These are phyloP conservation scores for Solanum dulcamara DNA, from an alignment of 257 asterid species.

Conservation along the genomic window DNA sequence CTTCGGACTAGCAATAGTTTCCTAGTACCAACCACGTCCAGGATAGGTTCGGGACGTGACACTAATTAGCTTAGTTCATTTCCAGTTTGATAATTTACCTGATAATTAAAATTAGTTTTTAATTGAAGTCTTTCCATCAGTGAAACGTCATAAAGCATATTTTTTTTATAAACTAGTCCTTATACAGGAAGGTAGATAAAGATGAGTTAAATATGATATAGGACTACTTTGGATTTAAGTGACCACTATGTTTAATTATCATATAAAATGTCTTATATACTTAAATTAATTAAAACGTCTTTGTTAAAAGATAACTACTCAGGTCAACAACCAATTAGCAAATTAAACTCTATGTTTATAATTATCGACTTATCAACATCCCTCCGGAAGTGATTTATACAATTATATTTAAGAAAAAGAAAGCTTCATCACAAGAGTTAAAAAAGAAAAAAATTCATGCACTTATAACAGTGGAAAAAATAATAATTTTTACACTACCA, in stretches of 20 bases:
- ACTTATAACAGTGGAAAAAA: no score
- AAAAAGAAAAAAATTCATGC: no score
- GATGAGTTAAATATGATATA: neutral
- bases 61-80: no score
- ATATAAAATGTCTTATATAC: neutral
- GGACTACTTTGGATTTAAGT: neutral
- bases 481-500: no score
- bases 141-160: neutral
- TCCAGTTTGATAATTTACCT: no score
- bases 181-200: neutral
- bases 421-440: neutral
- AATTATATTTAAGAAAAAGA: neutral
- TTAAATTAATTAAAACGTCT: neutral
- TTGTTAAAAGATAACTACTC: neutral
- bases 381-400: neutral
- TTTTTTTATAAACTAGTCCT: neutral
- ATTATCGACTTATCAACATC: neutral
- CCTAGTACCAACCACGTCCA: no score
- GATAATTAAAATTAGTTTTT: neutral
- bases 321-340: neutral
- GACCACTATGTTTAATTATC: neutral
- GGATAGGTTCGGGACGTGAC: no score
- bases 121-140: neutral
- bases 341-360: neutral
- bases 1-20: no score